These are phyloP conservation scores for Mixia osmundae DNA, from an alignment of 1,284 basidiomycete species.

Conservation along the genomic window DNA sequence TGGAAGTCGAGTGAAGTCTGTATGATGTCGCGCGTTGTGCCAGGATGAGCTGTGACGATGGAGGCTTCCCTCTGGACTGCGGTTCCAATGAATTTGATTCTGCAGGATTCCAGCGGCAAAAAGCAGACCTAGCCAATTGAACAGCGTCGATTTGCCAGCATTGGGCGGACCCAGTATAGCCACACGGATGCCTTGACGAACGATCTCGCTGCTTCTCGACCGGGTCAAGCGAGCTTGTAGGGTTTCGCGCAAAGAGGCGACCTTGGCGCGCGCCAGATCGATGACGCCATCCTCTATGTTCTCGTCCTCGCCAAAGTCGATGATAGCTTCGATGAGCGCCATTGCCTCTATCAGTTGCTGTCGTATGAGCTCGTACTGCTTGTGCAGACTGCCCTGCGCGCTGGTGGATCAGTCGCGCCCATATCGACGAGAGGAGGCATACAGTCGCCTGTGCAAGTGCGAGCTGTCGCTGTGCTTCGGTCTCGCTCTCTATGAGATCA, in stretches of 20 bases:
- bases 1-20: constrained; percentile 63
- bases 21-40: constrained; percentile 66
- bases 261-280: constrained; percentile 43
- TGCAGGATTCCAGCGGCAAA: neutral
- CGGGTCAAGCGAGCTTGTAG: no score
- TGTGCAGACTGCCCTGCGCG: constrained; percentile 34
- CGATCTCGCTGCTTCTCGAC: constrained; percentile 50
- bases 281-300: constrained; percentile 54
- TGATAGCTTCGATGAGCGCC: constrained; percentile 57
- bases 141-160: constrained; percentile 59
- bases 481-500: constrained; percentile 63
- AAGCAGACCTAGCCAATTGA: constrained; percentile 50
- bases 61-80: constrained; percentile 61
- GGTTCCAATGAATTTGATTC: neutral
- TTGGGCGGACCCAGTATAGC: constrained; percentile 77
- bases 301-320: constrained; percentile 75
- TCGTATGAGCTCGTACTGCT: constrained; percentile 39
- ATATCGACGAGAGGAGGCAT: neutral
- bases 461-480: constrained; percentile 47
- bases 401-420: neutral
- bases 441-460: constrained; percentile 45
- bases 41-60: constrained; percentile 61
- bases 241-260: constrained; percentile 1
- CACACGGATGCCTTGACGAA: constrained; percentile 52
- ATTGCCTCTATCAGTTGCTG: constrained; percentile 41